Base-by-base conservation (phyloP, 805 yeast species). In the Hanseniaspora nectarophila region DNA sequence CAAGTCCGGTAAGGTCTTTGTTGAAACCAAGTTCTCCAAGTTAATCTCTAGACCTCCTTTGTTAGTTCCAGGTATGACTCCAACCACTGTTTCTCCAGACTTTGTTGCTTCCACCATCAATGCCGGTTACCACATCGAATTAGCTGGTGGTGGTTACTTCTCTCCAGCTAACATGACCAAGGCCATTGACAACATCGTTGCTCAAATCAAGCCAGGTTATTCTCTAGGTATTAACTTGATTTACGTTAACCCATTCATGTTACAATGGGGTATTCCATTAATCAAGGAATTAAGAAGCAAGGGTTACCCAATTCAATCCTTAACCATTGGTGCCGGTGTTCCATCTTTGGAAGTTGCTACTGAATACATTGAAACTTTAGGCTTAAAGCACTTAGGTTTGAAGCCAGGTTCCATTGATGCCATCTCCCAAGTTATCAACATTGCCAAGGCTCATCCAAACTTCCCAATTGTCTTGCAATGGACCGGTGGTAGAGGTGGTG, bases 401-500 rank as follows among this genome's bases (percentile, higher is more conserved):
- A 92, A 92, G 73, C 99, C 99, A 56, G 99, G 99, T 65, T 87
- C 97, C 24, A 76, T 88, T 53, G 98, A 92, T 60, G 83, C 97
- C 42, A 87, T 92, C 63, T 74, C 80, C 58, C 90, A 85, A 68
- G 85, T 81, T 59, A 81, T 92, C 61, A 71, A 82, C 56, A 92
- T 92, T 65, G 98, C 99, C 52, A 86, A 85, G 65, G 89, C 95
- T 46, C 95, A 89, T 71, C 98, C 98, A 59, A 72, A 68, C 57
- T 92, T 92, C 89, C 99, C 98, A 58, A 87, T 92, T 63, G 90
- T 92, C 53, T 73, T 92, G 61, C 98, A 92, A 75, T 92, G 99
- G 99, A 92, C 99, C 55, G 98, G 97, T 77, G 99, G 99, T 70
- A 89, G 99, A 78, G 99, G 97, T 73, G 99, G 99, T 78, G 99